These are phyloP conservation scores for Linum lewisii DNA, from an alignment of 345 rosid species.

Conservation along the genomic window DNA sequence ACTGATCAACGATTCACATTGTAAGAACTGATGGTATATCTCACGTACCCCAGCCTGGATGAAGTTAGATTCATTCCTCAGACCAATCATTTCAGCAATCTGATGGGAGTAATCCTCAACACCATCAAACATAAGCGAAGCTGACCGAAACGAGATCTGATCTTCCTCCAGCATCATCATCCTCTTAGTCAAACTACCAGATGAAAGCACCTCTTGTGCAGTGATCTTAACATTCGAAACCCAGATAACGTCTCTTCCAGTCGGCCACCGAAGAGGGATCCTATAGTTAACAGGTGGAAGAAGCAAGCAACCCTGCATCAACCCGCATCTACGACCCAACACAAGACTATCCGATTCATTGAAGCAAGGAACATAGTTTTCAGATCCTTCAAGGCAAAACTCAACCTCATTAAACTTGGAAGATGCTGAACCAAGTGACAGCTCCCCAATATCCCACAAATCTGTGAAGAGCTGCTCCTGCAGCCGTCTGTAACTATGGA, in stretches of 20 bases:
- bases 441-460: slow-evolving; percentile 84
- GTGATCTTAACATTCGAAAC: slow-evolving; percentile 74
- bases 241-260: slow-evolving; percentile 94
- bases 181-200: slow-evolving; percentile 93
- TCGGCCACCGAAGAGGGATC: slow-evolving; percentile 95
- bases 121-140: slow-evolving; percentile 77
- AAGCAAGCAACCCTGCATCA: slow-evolving; percentile 51
- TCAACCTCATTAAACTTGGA: slow-evolving; percentile 65
- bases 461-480: slow-evolving; percentile 87
- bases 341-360: slow-evolving; percentile 55
- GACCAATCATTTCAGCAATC: slow-evolving; percentile 93
- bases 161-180: slow-evolving; percentile 99
- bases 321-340: slow-evolving; percentile 55
- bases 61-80: slow-evolving; percentile 72
- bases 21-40: not conserved
- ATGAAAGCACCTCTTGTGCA: slow-evolving; percentile 86
- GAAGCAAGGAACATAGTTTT: slow-evolving; percentile 81
- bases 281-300: slow-evolving; percentile 67
- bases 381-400: slow-evolving; percentile 66
- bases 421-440: slow-evolving; percentile 66
- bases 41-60: slow-evolving; percentile 80
- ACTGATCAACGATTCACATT: not conserved
- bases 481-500: slow-evolving; percentile 70
- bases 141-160: slow-evolving; percentile 89
- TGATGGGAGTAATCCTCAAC: slow-evolving; percentile 98